A percentile compares a stretch with the other conserved stretches of the same genome.
These are phyloP conservation scores for Fusarium sp. DNA, from an alignment of 2,329 filamentous ascomycete species.

Conservation along the genomic window DNA sequence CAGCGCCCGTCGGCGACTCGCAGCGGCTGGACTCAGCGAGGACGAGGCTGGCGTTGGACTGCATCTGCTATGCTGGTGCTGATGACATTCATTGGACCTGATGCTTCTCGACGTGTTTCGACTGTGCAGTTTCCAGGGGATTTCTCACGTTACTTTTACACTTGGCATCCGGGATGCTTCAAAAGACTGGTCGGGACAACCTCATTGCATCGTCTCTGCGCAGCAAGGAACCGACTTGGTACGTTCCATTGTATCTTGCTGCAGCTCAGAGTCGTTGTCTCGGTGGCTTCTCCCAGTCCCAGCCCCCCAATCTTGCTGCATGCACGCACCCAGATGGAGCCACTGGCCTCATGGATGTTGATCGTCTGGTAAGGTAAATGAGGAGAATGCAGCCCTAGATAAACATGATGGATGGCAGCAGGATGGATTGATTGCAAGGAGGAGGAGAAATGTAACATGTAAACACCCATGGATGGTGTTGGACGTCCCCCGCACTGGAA, in stretches of 20 bases:
- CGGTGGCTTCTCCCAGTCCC: neutral
- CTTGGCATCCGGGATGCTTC: neutral
- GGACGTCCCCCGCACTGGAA: conserved; percentile 2
- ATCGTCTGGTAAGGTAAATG: conserved; percentile 23
- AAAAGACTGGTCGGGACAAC: neutral
- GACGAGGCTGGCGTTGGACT: conserved; percentile 4
- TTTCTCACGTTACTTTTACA: conserved; percentile 2
- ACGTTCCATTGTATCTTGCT: conserved; percentile 8
- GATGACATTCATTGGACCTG: neutral
- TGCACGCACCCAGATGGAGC: conserved; percentile 3
- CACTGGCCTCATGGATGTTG: neutral
- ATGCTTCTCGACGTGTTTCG: neutral
- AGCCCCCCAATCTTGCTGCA: conserved; percentile 1
- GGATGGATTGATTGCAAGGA: conserved; percentile 6
- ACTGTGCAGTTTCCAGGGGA: neutral
- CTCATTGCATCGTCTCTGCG: neutral
- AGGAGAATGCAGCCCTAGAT: neutral
- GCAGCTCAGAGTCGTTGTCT: conserved; percentile 1
- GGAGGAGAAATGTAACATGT: conserved; percentile 37
- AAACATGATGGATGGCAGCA: neutral
- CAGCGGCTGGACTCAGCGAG: neutral
- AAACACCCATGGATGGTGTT: neutral
- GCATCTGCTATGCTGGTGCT: neutral
- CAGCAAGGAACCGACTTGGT: neutral
- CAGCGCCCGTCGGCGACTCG: neutral